A percentile compares a stretch with the other conserved stretches of the same genome.
Conservation (phyloP, 371 early-diverging fungal species). For the Syncephalastrum sp. region DNA sequence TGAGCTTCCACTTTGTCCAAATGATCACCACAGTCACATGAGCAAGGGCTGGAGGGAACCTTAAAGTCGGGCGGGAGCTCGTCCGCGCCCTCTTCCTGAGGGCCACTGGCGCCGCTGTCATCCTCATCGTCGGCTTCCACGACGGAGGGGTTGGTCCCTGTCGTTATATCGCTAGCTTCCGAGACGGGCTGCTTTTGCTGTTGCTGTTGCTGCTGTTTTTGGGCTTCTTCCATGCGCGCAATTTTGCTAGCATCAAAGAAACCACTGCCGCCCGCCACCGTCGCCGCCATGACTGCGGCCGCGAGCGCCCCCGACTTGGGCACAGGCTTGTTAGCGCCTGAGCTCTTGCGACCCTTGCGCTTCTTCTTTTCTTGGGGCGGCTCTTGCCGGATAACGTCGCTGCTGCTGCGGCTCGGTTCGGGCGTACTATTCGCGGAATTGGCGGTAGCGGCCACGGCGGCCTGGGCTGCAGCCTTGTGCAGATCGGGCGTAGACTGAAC, state of each 20-base stretch:
- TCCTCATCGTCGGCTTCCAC: slow-evolving; percentile 5
- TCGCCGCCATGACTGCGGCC: slow-evolving; percentile 54
- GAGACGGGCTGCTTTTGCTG: neutral
- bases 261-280: slow-evolving; percentile 45
- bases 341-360: slow-evolving; percentile 33
- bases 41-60: slow-evolving; percentile 46
- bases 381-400: neutral
- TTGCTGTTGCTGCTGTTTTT: slow-evolving; percentile 5
- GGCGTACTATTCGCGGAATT: slow-evolving; percentile 5
- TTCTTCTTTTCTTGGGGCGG: slow-evolving; percentile 27
- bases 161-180: neutral
- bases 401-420: slow-evolving; percentile 5
- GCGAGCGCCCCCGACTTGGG: slow-evolving; percentile 49
- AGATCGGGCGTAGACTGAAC: slow-evolving; percentile 18
- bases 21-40: slow-evolving; percentile 69
- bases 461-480: slow-evolving; percentile 1
- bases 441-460: too few relatives aligned
- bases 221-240: slow-evolving; percentile 15
- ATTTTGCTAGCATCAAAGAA: slow-evolving; percentile 36
- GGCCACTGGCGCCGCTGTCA: neutral
- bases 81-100: slow-evolving; percentile 7
- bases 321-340: slow-evolving; percentile 23
- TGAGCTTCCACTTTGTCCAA: slow-evolving; percentile 63
- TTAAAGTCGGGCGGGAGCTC: slow-evolving; percentile 43
- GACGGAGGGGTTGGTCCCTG: neutral